Base-by-base conservation (phyloP, 805 yeast genomes). In the Sugiyamaella marilandica region DNA sequence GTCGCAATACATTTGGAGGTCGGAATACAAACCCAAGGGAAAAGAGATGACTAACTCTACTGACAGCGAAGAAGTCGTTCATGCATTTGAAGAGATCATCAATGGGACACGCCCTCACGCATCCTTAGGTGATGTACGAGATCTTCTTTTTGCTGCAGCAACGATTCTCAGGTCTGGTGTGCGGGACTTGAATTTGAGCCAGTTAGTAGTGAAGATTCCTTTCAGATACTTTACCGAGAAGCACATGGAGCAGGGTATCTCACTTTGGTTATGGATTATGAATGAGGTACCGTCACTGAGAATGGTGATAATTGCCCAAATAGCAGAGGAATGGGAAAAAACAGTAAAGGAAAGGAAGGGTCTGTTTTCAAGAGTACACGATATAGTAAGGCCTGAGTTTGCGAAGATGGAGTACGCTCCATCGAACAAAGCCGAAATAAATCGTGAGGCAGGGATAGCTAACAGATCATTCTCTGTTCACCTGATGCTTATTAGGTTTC, bases 331-430 rank as follows among this genome's bases (percentile, higher is more conserved):
- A 51, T 87, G 95, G 86, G 87, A 83, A 66, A 69, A 70, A 36
- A 78, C 92, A 1, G 79, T 89, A 43, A 75, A 78, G 34, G 70
- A 74, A 31, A 70, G 71, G 26, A 71, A 71, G 39, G 97, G 98
- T 2, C 66, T 92, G 10, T 91, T 79, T 66, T 78, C 84, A 5
- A 74, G 71, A 3, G 61, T 68, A 5, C 70, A 70, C 57, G 95
- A 90, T 65, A 65, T 80, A 5, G 62, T 61, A 0, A 71, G 75
- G 51, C 84, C 92, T 21, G 87, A 84, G 51, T 84, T 74, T 66
- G 70, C 79, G 57, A 76, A 74, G 49, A 94, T 94, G 99, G 94
- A 87, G 57, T 94, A 94, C 62, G 72, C 90, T 1, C 97, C 99
- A 10, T 83, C 95, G 45, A 83, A 85, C 68, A 83, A 81, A 59